A percentile compares a stretch with the other conserved stretches of the same genome.
phyloP scores from a whole-genome alignment of 2,329 filamentous ascomycete genomes.

The Ceratocystis harringtonii region DNA sequence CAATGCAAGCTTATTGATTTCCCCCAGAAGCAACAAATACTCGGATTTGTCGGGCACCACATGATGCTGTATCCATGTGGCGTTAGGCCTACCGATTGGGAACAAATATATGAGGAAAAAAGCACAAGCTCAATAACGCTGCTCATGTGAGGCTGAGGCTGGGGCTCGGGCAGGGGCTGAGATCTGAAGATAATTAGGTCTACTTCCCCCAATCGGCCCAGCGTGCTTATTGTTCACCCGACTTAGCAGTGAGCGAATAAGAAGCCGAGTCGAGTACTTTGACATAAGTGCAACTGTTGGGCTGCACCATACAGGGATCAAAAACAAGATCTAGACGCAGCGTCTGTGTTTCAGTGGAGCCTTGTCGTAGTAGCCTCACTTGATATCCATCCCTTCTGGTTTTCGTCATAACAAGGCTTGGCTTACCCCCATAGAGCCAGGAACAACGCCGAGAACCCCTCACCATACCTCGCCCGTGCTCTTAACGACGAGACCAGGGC shows the following conservation, averaged over 20 bases:
- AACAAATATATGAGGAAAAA: not conserved
- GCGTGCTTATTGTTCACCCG: too few relatives aligned
- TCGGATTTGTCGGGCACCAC: not conserved
- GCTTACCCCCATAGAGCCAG: not conserved
- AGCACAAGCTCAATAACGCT: not conserved
- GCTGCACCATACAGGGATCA: not conserved
- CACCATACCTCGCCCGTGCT: not conserved
- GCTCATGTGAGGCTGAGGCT: not conserved
- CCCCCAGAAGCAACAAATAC: not conserved
- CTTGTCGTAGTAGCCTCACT: not conserved
- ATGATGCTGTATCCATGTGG: not conserved
- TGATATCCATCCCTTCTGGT: not conserved
- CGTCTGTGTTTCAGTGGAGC: not conserved
- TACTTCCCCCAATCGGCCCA: too few relatives aligned
- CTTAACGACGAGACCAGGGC: not conserved
- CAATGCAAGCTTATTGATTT: not conserved
- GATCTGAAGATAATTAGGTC: not conserved
- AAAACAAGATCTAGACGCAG: not conserved
- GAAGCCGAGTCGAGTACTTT: not conserved
- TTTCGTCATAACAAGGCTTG: not conserved
- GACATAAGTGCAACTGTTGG: not conserved
- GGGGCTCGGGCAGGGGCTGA: not conserved
- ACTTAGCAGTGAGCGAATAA: not conserved
- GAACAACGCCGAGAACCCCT: not conserved
- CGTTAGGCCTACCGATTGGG: not conserved